phyloP scores from a whole-genome alignment of 2,329 filamentous ascomycete species.

The Epichloe sibirici region DNA sequence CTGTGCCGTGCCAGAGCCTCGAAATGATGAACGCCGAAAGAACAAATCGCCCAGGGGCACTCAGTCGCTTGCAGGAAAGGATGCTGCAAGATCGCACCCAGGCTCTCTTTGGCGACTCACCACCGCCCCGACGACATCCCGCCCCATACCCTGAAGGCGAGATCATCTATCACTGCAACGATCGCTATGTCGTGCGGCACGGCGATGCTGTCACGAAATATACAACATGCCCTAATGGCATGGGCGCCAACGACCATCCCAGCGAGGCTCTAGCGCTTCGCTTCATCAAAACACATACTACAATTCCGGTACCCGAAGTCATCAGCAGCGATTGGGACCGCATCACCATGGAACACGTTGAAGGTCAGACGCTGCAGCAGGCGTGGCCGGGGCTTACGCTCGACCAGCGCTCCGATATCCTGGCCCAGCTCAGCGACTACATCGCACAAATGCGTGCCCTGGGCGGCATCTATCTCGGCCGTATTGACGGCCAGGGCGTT shows the following conservation, averaged over 20 bases:
- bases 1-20: too few species aligned
- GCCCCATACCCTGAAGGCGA: slow-evolving; percentile 14
- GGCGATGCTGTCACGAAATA: slow-evolving; percentile 13
- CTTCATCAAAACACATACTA: slow-evolving; percentile 13
- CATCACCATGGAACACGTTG: slow-evolving; percentile 15
- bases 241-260: slow-evolving; percentile 4
- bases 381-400: not conserved
- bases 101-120: slow-evolving; percentile 6
- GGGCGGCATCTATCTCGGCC: slow-evolving; percentile 10
- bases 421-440: not conserved
- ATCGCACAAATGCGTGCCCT: slow-evolving; percentile 1
- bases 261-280: slow-evolving; percentile 4
- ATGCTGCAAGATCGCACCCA: not conserved
- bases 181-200: slow-evolving; percentile 9
- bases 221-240: slow-evolving; percentile 8
- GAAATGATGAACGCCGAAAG: too few species aligned
- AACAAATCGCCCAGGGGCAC: not conserved
- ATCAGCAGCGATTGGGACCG: slow-evolving; percentile 16
- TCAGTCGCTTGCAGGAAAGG: not conserved
- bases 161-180: slow-evolving; percentile 6
- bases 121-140: slow-evolving; percentile 7
- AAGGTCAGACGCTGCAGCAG: slow-evolving; percentile 14
- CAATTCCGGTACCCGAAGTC: slow-evolving; percentile 15
- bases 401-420: not conserved
- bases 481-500: slow-evolving; percentile 13